Base-by-base conservation (phyloP, 148 eudicot genomes). In the Chenopodium berlandieri region DNA sequence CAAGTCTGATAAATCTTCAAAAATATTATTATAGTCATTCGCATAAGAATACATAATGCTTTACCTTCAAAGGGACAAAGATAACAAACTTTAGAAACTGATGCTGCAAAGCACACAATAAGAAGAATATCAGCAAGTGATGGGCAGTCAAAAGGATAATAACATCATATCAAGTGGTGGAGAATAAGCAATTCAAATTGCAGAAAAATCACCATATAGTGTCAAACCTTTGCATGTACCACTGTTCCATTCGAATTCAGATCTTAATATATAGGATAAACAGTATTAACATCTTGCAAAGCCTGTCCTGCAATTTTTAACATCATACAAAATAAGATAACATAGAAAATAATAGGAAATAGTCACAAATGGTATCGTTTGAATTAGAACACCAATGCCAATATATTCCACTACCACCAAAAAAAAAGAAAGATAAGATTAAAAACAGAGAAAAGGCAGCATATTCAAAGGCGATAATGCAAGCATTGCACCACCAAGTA, bases 391-490 rank as follows among this genome's bases (percentile, higher is more conserved):
- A 70, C 34, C 30, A n/a, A 75, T 81, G 75, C 79, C 58, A 37
- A 20, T 54, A 23, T 52, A 46, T 44, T 68, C 79, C 72, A 75
- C 69, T 34, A 30, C 31, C 67, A 14, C 22, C 13, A 48, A n/a
- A 30, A 65, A 1, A 12, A 20, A 52, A 2, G 31, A 48, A 46
- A 16, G 23, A 44, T 0, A 44, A 63, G 9, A n/a, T 2, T 52
- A 30, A 54, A 46, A 72, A 13, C 9, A 8, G 11, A 11, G 50
- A 6, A 74, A 22, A 68, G 70, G 72, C 75, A 84, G 80, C 76
- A 14, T 10, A 79, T 79, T 79, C 80, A 84, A 75, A 75, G 83
- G 34, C n/a, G 20, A 31, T 17, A 40, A 19, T 23, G 63, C 22
- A 47, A 83, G 73, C 40, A 82, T 40, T 7, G 44, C 44, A 40